A percentile compares a stretch with the other conserved stretches of the same genome.
These are phyloP conservation scores for Colletotrichum sp. DNA, from an alignment of 2,329 filamentous ascomycete species.

Conservation along the genomic window DNA sequence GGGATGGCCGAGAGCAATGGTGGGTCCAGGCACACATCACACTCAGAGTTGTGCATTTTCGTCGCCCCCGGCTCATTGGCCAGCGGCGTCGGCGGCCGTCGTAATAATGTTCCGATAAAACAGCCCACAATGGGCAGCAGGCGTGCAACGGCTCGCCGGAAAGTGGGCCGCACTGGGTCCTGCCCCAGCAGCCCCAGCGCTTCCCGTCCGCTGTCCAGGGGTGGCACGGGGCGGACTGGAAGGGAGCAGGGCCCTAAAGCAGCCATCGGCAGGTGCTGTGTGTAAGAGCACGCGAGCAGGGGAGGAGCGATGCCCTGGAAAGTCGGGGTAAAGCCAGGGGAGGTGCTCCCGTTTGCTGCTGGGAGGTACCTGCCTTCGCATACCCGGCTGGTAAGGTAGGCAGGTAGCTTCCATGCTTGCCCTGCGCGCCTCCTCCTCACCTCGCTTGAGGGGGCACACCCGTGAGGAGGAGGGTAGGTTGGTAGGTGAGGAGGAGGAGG, in stretches of 20 bases:
- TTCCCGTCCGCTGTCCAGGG: conserved; percentile 8
- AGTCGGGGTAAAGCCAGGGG: background rate
- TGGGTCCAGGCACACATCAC: conserved; percentile 5
- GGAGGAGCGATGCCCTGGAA: background rate
- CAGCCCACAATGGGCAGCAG: background rate
- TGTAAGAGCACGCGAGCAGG: background rate
- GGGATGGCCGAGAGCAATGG: conserved; percentile 2
- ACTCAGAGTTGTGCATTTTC: conserved; percentile 14
- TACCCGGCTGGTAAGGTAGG: background rate
- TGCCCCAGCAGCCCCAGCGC: conserved; percentile 8
- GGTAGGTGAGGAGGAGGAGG: background rate
- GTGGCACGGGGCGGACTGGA: conserved; percentile 5
- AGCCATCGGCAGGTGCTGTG: conserved; percentile 6
- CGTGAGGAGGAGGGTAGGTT: background rate
- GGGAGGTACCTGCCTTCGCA: background rate
- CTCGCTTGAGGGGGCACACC: background rate
- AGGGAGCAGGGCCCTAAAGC: conserved; percentile 13
- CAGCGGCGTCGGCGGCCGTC: background rate
- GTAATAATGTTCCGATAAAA: background rate
- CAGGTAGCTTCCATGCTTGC: background rate
- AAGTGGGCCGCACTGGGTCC: conserved; percentile 17
- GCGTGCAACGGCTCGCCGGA: conserved; percentile 10
- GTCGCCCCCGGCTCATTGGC: background rate
- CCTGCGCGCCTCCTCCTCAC: background rate
- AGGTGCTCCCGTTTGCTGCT: background rate